Percentiles rank a stretch among this genome's conserved stretches.
Evolutionary conservation across 768 basidiomycete species (phyloP).

Genomic region (button mushroom (Agaricus bisporus)): DNA sequence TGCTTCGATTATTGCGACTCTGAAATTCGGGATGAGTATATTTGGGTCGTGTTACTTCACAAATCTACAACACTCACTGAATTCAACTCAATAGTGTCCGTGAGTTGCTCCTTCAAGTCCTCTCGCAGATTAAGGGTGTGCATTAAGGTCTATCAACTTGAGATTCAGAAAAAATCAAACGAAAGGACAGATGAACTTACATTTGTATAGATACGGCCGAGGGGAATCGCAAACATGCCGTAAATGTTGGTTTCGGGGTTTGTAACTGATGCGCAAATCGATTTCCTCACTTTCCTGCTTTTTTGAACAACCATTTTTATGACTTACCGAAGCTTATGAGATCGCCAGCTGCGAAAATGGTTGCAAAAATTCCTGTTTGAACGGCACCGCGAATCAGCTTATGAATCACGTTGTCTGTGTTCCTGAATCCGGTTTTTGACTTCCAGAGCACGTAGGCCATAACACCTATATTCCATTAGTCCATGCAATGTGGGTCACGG

Average conservation of each 20-base stretch:
- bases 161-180: neutral
- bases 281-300: too few species aligned
- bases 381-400: constrained; percentile 49
- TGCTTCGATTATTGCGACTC: too few species aligned
- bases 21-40: too few species aligned
- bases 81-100: too few species aligned
- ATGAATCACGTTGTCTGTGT: constrained; percentile 47
- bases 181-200: constrained; percentile 21
- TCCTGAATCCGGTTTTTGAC: constrained; percentile 43
- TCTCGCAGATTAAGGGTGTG: neutral
- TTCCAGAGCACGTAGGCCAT: constrained; percentile 25
- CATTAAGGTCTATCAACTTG: neutral
- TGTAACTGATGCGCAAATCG: too few species aligned
- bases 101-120: too few species aligned
- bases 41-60: too few species aligned
- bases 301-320: too few species aligned
- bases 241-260: constrained; percentile 24
- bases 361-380: constrained; percentile 48
- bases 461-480: constrained; percentile 27
- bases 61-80: too few species aligned
- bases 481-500: constrained; percentile 35
- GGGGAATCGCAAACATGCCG: constrained; percentile 29
- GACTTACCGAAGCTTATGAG: constrained; percentile 28
- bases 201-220: constrained; percentile 41
- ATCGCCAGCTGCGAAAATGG: constrained; percentile 45